Base-by-base conservation (phyloP, 1,284 basidiomycete species). In the Microbotryomycetes sp. region DNA sequence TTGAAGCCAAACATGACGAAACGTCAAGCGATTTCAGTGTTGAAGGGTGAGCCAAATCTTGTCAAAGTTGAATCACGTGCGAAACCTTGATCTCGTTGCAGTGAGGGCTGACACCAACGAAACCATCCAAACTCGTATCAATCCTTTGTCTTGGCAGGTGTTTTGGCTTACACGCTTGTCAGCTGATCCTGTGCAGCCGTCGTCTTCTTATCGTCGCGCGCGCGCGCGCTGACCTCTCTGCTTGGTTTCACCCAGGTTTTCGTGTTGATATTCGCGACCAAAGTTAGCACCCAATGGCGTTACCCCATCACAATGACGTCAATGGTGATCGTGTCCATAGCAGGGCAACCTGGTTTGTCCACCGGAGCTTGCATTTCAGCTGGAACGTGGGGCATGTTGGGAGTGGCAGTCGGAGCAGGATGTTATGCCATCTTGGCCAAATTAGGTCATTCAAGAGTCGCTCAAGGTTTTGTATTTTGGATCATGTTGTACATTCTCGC, bases 391-490 rank as follows among this genome's bases (percentile, higher is more conserved):
- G 72, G 67, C 12, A 49, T 73, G 12, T 25, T 71, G n/a, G 76
- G 76, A 2, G 71, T 75, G 6, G 70, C 64, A 3, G 32, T 71
- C 2, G 74, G 75, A 4, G 68, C 71, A 0, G 56, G 72, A 14
- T 69, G 70, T 59, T 77, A 76, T 56, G 63, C 72, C 47, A 71
- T 77, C 16, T 66, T 77, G 4, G 75, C 74, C 14, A 68, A 74
- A 30, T 65, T 77, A 49, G 62, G 59, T 9, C 56, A 64, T 54
- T 67, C 67, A 31, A 71, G 69, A 19, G 74, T 76, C 23, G 75
- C 74, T 2, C 76, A 77, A 60, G 76, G 72, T 9, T 70, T 77
- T 49, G 68, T 75, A 6, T 76, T 76, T 31, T 71, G 26, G 25
- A 48, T 73, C 29, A 65, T 75, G 49, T 64, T 76, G 23, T 76